Base-by-base conservation (phyloP, 441 rosid species). In the Pelargonium fulgidum region DNA sequence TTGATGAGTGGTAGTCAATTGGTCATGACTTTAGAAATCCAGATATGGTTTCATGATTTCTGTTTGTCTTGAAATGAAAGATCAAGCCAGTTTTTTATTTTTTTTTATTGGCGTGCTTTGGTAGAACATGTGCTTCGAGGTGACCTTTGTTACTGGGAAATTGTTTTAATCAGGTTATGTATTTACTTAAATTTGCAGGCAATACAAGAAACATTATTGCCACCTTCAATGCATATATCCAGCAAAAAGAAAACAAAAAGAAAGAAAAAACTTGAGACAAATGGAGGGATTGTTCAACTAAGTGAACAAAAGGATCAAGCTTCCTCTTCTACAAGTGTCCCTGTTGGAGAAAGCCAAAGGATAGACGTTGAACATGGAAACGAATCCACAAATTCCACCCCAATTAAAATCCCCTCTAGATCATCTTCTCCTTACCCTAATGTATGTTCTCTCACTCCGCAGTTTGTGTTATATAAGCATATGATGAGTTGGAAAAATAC, bases 121-220 rank as follows among this genome's bases (percentile, higher is more conserved):
- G 50, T 45, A 29, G 36, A 29, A n/a, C 13, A 10, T 45, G 13
- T 2, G 13, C 50, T 1, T n/a, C 1, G 11, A 9, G 50, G 11
- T 7, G 14, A 4, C 66, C 19, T 19, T 73, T 48, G 12, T 39
- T 22, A 22, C 62, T 42, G 59, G 19, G 50, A 45, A 45, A 61
- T 45, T 39, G 66, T 12, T 63, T 61, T 61, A 29, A 29, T 39
- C 1, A 2, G 24, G 33, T 17, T 13, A 11, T 39, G 4, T 7
- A 7, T 13, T 48, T 70, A 68, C 20, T 73, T 24, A 65, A 62
- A 5, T 54, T 74, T 59, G 70, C 80, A 86, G 93, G 89, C 79
- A 7, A 86, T 83, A 73, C 91, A 87, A 75, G 87, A 83, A 62
- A 80, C 73, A 68, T 85, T 86, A 68, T 76, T 89, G 85, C 93